A percentile compares a stretch with the other conserved stretches of the same genome.
Evolutionary conservation across 2,329 filamentous ascomycete species (phyloP).

Genomic region (Fusarium chaquense): DNA sequence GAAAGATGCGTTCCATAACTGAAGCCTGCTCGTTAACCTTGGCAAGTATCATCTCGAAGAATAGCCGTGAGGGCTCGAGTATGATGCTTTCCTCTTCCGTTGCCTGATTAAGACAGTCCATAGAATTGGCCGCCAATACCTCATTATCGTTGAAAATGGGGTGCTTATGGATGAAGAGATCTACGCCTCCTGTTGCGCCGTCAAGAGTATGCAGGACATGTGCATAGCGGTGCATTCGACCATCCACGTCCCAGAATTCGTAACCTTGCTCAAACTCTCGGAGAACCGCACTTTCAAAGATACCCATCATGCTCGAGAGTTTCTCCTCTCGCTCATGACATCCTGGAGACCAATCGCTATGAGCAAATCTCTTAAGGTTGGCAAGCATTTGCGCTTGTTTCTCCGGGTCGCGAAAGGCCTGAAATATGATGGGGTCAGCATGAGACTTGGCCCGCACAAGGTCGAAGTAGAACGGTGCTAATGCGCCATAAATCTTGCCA

Average conservation of each 20-base stretch:
- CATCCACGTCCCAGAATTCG: constrained; percentile 87
- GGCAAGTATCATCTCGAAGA: constrained; percentile 79
- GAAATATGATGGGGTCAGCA: constrained; percentile 86
- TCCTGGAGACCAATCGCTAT: constrained; percentile 83
- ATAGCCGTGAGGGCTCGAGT: constrained; percentile 82
- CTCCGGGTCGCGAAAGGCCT: constrained; percentile 87
- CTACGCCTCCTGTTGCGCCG: constrained; percentile 80
- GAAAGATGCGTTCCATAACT: constrained; percentile 86
- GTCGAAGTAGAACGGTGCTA: constrained; percentile 91
- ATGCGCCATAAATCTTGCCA: constrained; percentile 86
- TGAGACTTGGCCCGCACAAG: constrained; percentile 77
- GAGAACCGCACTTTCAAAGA: constrained; percentile 92
- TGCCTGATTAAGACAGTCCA: constrained; percentile 82
- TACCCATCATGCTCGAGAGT: constrained; percentile 77
- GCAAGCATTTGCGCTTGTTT: constrained; percentile 90
- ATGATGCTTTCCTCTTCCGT: constrained; percentile 73
- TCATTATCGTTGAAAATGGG: constrained; percentile 82
- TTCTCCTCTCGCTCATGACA: constrained; percentile 78
- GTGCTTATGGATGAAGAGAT: constrained; percentile 90
- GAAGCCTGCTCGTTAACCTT: constrained; percentile 86
- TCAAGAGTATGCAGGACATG: constrained; percentile 86
- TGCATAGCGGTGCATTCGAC: constrained; percentile 89
- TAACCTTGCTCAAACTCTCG: constrained; percentile 95
- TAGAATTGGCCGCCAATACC: constrained; percentile 73
- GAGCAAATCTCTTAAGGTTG: constrained; percentile 81